These are phyloP conservation scores for Neocatenulostroma microsporum DNA, from an alignment of 2,329 filamentous ascomycete species.

Conservation along the genomic window DNA sequence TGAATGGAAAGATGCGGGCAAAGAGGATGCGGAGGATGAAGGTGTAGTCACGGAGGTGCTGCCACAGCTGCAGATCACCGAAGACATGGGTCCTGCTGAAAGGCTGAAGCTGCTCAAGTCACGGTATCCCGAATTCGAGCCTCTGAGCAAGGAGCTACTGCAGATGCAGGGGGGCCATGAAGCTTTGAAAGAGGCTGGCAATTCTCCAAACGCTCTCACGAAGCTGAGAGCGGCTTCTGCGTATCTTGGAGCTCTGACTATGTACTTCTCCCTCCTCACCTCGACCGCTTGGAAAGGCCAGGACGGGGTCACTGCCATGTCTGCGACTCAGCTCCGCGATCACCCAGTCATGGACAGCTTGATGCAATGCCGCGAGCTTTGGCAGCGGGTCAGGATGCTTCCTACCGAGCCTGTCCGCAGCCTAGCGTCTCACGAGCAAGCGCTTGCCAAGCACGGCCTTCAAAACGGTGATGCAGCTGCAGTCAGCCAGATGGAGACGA, in stretches of 20 bases:
- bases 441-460: conserved; percentile 24
- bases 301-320: conserved; percentile 50
- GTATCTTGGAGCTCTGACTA: conserved; percentile 76
- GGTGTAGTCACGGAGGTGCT: conserved; percentile 78
- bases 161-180: conserved; percentile 48
- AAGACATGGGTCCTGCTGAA: conserved; percentile 69
- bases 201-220: conserved; percentile 31
- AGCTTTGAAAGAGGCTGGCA: conserved; percentile 12
- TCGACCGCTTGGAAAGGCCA: conserved; percentile 58
- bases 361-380: conserved; percentile 69
- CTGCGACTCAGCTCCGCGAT: conserved; percentile 73
- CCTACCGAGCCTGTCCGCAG: conserved; percentile 8
- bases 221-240: conserved; percentile 76
- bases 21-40: conserved; percentile 37
- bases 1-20: conserved; percentile 61
- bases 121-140: conserved; percentile 87
- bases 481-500: conserved; percentile 13
- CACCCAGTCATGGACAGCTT: conserved; percentile 86
- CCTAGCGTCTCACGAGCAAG: conserved; percentile 5
- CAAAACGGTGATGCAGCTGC: no score
- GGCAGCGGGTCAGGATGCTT: conserved; percentile 66
- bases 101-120: conserved; percentile 65
- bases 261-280: conserved; percentile 92
- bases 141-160: conserved; percentile 70
- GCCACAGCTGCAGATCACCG: conserved; percentile 71